Evolutionary conservation across 1,284 basidiomycete genomes (phyloP).

Genomic region (Macrocystidia cucumis): DNA sequence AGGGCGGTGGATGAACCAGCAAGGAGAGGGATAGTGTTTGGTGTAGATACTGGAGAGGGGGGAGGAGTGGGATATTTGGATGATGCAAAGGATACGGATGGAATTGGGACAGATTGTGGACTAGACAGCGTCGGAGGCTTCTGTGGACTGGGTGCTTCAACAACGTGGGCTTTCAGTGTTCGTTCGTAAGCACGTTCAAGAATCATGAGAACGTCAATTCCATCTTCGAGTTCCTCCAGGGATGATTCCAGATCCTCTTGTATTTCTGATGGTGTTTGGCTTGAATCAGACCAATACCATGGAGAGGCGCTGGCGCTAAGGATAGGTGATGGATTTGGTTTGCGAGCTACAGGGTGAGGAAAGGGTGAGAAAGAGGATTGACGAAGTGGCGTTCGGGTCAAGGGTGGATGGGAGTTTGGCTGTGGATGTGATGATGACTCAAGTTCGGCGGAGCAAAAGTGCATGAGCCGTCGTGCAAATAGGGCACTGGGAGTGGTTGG

Average conservation of each 20-base stretch:
- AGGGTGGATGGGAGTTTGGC: conserved; percentile 14
- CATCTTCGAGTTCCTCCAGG: conserved; percentile 56
- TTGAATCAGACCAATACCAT: conserved; percentile 11
- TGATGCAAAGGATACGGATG: conserved; percentile 2
- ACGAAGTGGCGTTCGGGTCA: conserved; percentile 15
- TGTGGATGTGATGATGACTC: conserved; percentile 15
- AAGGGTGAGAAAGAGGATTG: conserved; percentile 5
- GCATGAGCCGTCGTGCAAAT: conserved; percentile 84
- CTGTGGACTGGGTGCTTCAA: conserved; percentile 11
- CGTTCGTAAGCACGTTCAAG: conserved; percentile 60
- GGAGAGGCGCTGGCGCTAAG: conserved; percentile 5
- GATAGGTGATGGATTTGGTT: conserved; percentile 8
- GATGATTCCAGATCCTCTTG: conserved; percentile 40
- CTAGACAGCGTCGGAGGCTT: conserved; percentile 7
- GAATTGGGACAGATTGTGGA: conserved; percentile 6
- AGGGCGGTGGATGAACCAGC: conserved; percentile 67
- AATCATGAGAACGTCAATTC: conserved; percentile 57
- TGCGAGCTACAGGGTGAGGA: too few relatives aligned
- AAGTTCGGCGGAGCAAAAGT: conserved; percentile 58
- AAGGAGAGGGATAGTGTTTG: conserved; percentile 33
- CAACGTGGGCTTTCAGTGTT: conserved; percentile 53
- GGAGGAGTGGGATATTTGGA: conserved; percentile 3
- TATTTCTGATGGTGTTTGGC: conserved; percentile 15
- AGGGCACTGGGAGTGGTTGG: conserved; percentile 62
- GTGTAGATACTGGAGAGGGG: conserved; percentile 4